These are phyloP conservation scores for Geotrichum bryndzae DNA, from an alignment of 1,139 yeast genomes.

Conservation along the genomic window DNA sequence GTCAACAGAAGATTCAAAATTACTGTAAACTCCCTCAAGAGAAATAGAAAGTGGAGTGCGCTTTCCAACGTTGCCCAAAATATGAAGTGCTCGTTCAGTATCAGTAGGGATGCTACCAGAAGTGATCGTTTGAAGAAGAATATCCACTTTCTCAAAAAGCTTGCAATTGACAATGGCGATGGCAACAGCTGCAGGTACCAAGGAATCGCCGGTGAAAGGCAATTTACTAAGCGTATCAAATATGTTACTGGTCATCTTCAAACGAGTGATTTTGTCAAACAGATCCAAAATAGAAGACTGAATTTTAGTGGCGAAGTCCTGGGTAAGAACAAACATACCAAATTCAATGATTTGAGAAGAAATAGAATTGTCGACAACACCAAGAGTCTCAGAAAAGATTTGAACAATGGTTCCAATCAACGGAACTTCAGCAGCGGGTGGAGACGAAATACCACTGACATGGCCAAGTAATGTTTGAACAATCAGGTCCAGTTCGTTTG, in stretches of 20 bases:
- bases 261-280: conserved; percentile 3
- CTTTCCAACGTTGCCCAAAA: conserved; percentile 46
- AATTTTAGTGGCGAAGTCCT: conserved; percentile 1
- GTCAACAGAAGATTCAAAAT: conserved; percentile 36
- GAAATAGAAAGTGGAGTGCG: conserved; percentile 30
- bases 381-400: conserved; percentile 7
- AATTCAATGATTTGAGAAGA: conserved; percentile 1
- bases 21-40: conserved; percentile 34
- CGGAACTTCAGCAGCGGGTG: conserved; percentile 3
- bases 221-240: not conserved
- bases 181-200: conserved; percentile 20
- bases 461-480: not conserved
- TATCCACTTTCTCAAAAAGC: conserved; percentile 6
- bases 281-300: conserved; percentile 5
- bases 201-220: not conserved
- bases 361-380: not conserved
- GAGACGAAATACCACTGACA: not conserved
- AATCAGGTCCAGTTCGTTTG: not conserved
- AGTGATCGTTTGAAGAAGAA: conserved; percentile 3
- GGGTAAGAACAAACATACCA: conserved; percentile 3
- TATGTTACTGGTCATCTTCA: not conserved
- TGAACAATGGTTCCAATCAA: conserved; percentile 5
- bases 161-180: conserved; percentile 13
- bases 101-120: not conserved
- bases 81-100: conserved; percentile 30